These are phyloP conservation scores for Collybiopsis confluens DNA, from an alignment of 768 basidiomycete genomes.

Conservation along the genomic window DNA sequence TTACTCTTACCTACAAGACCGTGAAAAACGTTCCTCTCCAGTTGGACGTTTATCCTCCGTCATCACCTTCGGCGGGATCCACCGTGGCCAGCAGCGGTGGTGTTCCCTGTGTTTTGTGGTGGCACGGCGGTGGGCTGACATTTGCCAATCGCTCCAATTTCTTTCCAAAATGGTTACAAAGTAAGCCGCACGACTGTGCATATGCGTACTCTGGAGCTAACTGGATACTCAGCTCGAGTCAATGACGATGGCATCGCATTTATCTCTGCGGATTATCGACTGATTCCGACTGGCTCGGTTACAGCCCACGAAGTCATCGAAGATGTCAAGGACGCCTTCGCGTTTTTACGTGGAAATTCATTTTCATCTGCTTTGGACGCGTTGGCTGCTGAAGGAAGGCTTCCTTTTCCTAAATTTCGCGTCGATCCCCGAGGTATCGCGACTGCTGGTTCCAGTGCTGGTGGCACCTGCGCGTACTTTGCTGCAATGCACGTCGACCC, in stretches of 20 bases:
- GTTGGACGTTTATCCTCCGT: constrained; percentile 1
- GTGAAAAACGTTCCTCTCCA: neutral
- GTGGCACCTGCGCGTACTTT: constrained; percentile 61
- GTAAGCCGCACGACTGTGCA: constrained; percentile 35
- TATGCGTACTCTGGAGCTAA: no score
- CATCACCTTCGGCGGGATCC: neutral
- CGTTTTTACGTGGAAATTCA: constrained; percentile 30
- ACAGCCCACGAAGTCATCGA: constrained; percentile 54
- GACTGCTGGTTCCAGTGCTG: constrained; percentile 56
- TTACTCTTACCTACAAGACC: constrained; percentile 1
- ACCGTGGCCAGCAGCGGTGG: neutral
- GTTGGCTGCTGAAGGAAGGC: constrained; percentile 19
- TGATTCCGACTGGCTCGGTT: constrained; percentile 42
- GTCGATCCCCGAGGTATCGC: constrained; percentile 44
- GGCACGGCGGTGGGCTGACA: constrained; percentile 54
- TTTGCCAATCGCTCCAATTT: constrained; percentile 55
- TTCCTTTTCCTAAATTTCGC: constrained; percentile 18
- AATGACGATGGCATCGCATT: constrained; percentile 45
- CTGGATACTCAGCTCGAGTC: constrained; percentile 40
- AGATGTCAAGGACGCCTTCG: constrained; percentile 55
- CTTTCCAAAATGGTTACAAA: constrained; percentile 63
- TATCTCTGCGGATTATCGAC: constrained; percentile 60
- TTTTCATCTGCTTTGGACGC: constrained; percentile 11
- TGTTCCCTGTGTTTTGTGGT: constrained; percentile 32
- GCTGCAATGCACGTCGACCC: constrained; percentile 51